A percentile compares a stretch with the other conserved stretches of the same genome.
phyloP scores from a whole-genome alignment of 176 grass and related monocot genomes.

The Ensete ventricosum region DNA sequence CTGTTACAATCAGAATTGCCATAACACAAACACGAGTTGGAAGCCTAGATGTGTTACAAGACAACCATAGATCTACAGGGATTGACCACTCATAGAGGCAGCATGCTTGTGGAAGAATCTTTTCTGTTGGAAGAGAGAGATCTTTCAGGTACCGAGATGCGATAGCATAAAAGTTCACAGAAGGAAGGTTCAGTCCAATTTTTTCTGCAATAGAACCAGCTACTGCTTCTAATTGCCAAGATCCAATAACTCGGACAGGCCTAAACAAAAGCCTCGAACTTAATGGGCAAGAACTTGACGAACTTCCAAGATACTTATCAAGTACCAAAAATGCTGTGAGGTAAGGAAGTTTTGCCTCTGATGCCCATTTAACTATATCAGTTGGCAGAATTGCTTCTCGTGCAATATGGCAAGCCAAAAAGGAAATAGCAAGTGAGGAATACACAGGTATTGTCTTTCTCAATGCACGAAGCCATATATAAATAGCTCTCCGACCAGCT shows the following conservation, averaged over 20 bases:
- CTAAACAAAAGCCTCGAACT: constrained; percentile 57
- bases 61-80: constrained; percentile 71
- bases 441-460: constrained; percentile 60
- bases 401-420: constrained; percentile 63
- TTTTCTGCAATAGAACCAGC: constrained; percentile 51
- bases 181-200: constrained; percentile 56
- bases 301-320: constrained; percentile 43
- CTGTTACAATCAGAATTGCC: constrained; percentile 61
- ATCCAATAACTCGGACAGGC: constrained; percentile 47
- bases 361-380: constrained; percentile 64
- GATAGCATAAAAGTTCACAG: constrained; percentile 75
- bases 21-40: constrained; percentile 75
- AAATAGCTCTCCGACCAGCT: constrained; percentile 19
- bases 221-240: constrained; percentile 65
- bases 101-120: constrained; percentile 54
- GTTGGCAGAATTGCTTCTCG: constrained; percentile 58
- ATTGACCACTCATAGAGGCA: constrained; percentile 68
- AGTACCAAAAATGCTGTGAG: constrained; percentile 52
- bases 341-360: constrained; percentile 67
- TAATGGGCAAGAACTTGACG: constrained; percentile 39
- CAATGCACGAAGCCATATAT: constrained; percentile 43
- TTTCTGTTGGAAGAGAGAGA: constrained; percentile 40
- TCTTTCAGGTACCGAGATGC: constrained; percentile 56
- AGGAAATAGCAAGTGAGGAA: constrained; percentile 65
- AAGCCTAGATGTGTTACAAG: constrained; percentile 41